Evolutionary conservation across 805 yeast genomes (phyloP).

Genomic region (Kodamaea hsintzibuensis): DNA sequence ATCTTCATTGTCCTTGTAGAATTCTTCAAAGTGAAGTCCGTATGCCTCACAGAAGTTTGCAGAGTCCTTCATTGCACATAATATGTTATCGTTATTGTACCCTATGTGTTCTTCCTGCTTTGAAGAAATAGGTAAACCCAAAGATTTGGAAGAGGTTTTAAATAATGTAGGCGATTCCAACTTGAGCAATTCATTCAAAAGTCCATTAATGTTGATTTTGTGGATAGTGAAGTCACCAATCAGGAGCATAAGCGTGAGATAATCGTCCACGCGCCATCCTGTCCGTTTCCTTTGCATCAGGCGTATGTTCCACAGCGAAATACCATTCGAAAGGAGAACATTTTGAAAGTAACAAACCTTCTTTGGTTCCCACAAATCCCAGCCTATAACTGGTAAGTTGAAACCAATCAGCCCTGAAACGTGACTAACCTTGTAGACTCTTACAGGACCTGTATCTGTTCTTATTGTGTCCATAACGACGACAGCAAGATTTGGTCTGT

Average conservation of each 20-base stretch:
- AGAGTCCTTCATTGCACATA: constrained; percentile 17
- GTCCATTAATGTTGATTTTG: constrained; percentile 19
- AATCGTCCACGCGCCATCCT: constrained; percentile 19
- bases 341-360: constrained; percentile 33
- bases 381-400: constrained; percentile 30
- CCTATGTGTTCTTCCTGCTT: constrained; percentile 6
- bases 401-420: constrained; percentile 32
- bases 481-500: constrained; percentile 41
- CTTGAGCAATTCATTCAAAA: constrained; percentile 15
- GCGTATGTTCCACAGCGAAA: constrained; percentile 38
- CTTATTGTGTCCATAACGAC: constrained; percentile 13
- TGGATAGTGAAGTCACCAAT: constrained; percentile 22
- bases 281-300: not conserved
- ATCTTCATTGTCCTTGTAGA: not conserved
- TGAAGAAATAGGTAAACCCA: not conserved
- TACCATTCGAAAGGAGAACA: constrained; percentile 48
- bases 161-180: constrained; percentile 8
- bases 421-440: constrained; percentile 30
- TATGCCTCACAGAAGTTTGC: constrained; percentile 14
- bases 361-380: constrained; percentile 23
- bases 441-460: not conserved
- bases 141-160: not conserved
- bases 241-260: constrained; percentile 19
- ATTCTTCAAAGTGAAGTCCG: constrained; percentile 9
- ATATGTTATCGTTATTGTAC: constrained; percentile 15